These are phyloP conservation scores for Bruguiera hainesii DNA, from an alignment of 441 rosid species.

Conservation along the genomic window DNA sequence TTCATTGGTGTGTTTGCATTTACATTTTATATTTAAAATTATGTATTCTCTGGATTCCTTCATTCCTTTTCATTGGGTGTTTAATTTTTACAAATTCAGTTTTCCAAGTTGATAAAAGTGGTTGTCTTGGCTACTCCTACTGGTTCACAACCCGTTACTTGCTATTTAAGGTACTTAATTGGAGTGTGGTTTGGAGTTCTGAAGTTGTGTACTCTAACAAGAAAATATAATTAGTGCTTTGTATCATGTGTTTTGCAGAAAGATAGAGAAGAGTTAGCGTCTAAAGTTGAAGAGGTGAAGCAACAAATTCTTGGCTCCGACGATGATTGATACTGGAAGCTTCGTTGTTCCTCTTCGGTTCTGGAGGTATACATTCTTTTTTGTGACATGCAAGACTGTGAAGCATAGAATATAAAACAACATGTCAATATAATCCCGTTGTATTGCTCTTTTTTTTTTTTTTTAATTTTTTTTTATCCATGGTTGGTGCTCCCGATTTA, in stretches of 20 bases:
- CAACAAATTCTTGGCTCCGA: conserved; percentile 63
- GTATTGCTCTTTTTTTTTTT: no score
- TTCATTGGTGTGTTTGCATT: conserved; percentile 56
- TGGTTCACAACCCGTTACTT: conserved; percentile 78
- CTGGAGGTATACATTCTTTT: neutral
- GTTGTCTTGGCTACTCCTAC: conserved; percentile 80
- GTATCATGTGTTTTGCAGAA: conserved; percentile 36
- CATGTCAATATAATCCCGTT: no score
- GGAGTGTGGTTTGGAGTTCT: neutral
- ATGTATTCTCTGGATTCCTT: neutral
- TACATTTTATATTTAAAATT: neutral
- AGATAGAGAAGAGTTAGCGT: conserved; percentile 62
- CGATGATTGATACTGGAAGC: conserved; percentile 32
- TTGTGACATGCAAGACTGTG: neutral
- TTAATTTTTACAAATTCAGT: conserved; percentile 30
- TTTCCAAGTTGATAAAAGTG: conserved; percentile 79
- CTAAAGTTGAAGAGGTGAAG: conserved; percentile 61
- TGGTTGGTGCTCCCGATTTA: no score
- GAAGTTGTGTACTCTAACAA: neutral
- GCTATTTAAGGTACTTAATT: conserved; percentile 58
- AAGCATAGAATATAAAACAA: neutral
- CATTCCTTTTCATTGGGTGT: neutral
- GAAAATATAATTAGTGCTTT: neutral
- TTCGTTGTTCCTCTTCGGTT: neutral
- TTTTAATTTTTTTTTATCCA: no score